Conservation (phyloP, 805 yeast genomes). For the Sungouiella thailandica region DNA sequence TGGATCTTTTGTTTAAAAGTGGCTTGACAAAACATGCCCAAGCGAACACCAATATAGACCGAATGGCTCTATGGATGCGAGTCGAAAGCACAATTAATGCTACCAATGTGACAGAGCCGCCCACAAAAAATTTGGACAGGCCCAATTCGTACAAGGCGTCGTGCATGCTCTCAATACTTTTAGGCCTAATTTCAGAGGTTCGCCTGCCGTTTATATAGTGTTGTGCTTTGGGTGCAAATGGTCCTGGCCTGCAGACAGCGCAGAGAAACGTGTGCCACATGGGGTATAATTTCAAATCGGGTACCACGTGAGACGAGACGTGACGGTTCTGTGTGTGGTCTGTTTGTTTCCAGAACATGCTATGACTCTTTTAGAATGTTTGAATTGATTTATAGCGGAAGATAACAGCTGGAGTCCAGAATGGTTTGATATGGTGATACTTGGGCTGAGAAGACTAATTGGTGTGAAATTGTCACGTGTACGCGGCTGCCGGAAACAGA, state of each 20-base stretch:
- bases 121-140: constrained; percentile 12
- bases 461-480: too few species aligned
- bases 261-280: constrained; percentile 12
- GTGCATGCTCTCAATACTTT: constrained; percentile 2
- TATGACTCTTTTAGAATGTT: too few species aligned
- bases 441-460: too few species aligned
- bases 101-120: constrained; percentile 15
- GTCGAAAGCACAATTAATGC: constrained; percentile 13
- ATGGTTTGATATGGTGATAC: too few species aligned
- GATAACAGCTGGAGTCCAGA: too few species aligned
- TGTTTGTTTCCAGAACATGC: too few species aligned
- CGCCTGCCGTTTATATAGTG: constrained; percentile 5
- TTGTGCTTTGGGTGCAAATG: constrained; percentile 10
- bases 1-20: constrained; percentile 26
- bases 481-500: too few species aligned
- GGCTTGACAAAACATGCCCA: constrained; percentile 62
- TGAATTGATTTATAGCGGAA: too few species aligned
- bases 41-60: constrained; percentile 27
- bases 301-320: too few species aligned
- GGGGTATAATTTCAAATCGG: too few species aligned
- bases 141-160: constrained; percentile 4
- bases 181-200: too few species aligned
- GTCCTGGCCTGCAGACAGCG: constrained; percentile 8
- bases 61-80: constrained; percentile 18
- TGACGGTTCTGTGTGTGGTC: too few species aligned